Evolutionary conservation across 768 basidiomycete species (phyloP).

Genomic region (Xerocomus spinulosus): DNA sequence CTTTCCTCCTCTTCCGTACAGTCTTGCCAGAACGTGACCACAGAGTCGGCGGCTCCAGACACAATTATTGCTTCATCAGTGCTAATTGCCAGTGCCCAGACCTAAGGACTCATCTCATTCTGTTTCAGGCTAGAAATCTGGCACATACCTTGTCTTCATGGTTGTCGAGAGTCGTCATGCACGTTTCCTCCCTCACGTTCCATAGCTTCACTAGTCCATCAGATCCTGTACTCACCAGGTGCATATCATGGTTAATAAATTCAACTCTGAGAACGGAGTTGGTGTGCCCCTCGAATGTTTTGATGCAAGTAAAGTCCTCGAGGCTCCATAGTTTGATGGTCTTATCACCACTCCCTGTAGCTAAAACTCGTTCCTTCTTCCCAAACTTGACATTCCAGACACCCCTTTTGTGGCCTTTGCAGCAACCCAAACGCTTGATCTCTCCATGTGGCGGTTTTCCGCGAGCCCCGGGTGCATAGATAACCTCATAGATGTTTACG

Average conservation of each 20-base stretch:
- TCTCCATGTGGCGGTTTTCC: conserved; percentile 55
- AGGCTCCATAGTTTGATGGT: conserved; percentile 93
- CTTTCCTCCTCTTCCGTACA: conserved; percentile 79
- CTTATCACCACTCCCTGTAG: conserved; percentile 93
- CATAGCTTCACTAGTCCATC: conserved; percentile 96
- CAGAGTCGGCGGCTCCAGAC: conserved; percentile 93
- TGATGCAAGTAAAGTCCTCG: conserved; percentile 88
- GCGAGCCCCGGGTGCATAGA: conserved; percentile 42
- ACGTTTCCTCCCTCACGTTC: conserved; percentile 87
- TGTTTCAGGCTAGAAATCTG: not conserved
- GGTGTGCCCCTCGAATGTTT: conserved; percentile 97
- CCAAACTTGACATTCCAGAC: conserved; percentile 95
- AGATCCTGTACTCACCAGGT: conserved; percentile 85
- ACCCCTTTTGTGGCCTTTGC: conserved; percentile 94
- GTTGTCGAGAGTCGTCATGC: conserved; percentile 85
- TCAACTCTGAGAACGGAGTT: conserved; percentile 94
- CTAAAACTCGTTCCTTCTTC: conserved; percentile 74
- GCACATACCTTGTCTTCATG: conserved; percentile 89
- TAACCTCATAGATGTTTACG: conserved; percentile 83
- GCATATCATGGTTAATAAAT: conserved; percentile 78
- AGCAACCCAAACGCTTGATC: conserved; percentile 74
- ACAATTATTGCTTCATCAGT: conserved; percentile 79
- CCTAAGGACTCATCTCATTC: conserved; percentile 41
- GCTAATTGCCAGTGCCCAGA: conserved; percentile 93
- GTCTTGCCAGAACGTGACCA: conserved; percentile 96